phyloP scores from a whole-genome alignment of 2,329 filamentous ascomycete genomes.

The Trichoderma breve region DNA sequence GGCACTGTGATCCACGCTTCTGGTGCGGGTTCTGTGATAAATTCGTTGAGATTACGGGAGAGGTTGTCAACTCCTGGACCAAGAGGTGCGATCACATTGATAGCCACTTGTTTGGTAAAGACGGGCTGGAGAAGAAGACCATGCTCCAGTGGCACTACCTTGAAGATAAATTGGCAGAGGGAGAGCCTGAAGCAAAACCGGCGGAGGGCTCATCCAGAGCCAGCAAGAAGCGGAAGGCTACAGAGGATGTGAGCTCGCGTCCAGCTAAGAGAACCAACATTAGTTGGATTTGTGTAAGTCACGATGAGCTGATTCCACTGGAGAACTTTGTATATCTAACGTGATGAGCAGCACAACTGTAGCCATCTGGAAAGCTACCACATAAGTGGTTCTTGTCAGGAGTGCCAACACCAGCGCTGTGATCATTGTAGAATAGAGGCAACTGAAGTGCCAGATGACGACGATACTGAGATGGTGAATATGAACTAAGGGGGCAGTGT shows the following conservation, averaged over 20 bases:
- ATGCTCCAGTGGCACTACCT: slow-evolving; percentile 57
- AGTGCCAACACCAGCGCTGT: slow-evolving; percentile 18
- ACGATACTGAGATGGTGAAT: neutral
- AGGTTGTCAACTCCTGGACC: slow-evolving; percentile 51
- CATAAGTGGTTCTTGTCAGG: slow-evolving; percentile 7
- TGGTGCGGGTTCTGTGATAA: slow-evolving; percentile 83
- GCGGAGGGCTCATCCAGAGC: neutral
- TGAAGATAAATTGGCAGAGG: slow-evolving; percentile 26
- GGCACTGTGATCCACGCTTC: slow-evolving; percentile 64
- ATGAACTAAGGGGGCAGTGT: neutral
- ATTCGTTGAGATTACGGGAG: slow-evolving; percentile 49
- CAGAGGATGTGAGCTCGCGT: neutral
- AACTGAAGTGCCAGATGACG: neutral
- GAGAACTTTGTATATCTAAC: neutral
- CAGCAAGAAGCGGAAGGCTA: slow-evolving; percentile 7
- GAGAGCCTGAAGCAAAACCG: neutral
- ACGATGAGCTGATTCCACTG: neutral
- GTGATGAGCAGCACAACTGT: slow-evolving; percentile 26
- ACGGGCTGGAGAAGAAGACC: slow-evolving; percentile 34
- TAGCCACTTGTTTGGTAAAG: slow-evolving; percentile 60
- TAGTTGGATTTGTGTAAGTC: slow-evolving; percentile 31
- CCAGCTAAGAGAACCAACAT: neutral
- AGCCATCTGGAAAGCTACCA: neutral
- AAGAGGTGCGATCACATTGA: slow-evolving; percentile 71
- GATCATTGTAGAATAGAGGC: slow-evolving; percentile 5